Evolutionary conservation across 345 rosid genomes (phyloP), one percentile per base, ranked within the genome.

Genomic region (Eucalyptus regnans): DNA sequence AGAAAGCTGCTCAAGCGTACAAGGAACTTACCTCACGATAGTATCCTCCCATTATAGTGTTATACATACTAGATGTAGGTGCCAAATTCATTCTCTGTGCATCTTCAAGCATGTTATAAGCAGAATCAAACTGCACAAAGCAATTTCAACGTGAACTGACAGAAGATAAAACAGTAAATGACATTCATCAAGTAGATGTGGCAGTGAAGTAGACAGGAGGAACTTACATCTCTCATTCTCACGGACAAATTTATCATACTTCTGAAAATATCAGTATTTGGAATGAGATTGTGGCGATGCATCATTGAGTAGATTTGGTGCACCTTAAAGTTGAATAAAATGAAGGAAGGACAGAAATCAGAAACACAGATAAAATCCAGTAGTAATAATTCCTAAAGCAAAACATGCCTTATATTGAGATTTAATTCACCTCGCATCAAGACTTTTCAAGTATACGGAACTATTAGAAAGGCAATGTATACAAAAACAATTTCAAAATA

Each of bases 201-300:
- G 27, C 46, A 5, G 48, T 76, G 15, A 76, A 37, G 83, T 37
- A 76, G 10, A 76, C 15, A 41, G 48, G 83, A 76, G 27, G 46
- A 89, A 91, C 93, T 95, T 94, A 98, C 99, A 90, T 98, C 98
- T 96, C 93, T 96, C 94, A 94, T 92, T 94, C 93, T 95, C 87
- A 92, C 93, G 43, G 93, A 90, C 94, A 94, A 88, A 91, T 89
- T 93, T 94, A 98, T 97, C 94, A 96, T 94, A 88, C 90, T 90
- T 90, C 93, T 92, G 94, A 94, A 94, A 88, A 95, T 96, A 91
- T 96, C 99, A 86, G 83, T 87, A 90, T 90, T 95, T 90, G 99
- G 95, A 92, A 91, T 91, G 96, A 97, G 90, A 80, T 91, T 89
- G 89, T 92, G 93, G 68, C 54, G 88, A 88, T 90, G 86, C 86